These are phyloP conservation scores for Suhomyces sp. DNA, from an alignment of 805 yeast species.

Conservation along the genomic window DNA sequence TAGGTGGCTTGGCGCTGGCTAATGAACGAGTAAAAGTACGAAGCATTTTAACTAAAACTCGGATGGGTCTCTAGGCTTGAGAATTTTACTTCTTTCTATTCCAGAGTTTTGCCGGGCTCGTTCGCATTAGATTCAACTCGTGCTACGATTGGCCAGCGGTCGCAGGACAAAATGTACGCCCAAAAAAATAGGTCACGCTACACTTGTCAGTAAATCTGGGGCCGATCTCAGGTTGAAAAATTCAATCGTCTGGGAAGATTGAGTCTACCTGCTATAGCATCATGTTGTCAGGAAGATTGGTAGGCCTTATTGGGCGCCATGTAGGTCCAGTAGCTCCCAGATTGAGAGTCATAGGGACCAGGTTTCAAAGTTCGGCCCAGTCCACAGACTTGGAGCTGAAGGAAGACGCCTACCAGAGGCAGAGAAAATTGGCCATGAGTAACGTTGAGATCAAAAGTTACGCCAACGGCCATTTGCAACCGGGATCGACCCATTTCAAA, in stretches of 20 bases:
- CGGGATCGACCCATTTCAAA: conserved; percentile 85
- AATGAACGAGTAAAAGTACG: conserved; percentile 67
- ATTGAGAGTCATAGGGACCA: neutral
- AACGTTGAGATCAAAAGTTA: conserved; percentile 68
- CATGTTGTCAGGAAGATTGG: conserved; percentile 3
- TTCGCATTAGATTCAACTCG: neutral
- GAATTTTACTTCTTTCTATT: neutral
- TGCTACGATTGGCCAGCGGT: conserved; percentile 1
- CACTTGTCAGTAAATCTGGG: neutral
- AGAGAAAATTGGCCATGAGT: conserved; percentile 68
- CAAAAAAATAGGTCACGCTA: neutral
- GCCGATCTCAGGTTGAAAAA: neutral
- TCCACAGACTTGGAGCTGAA: conserved; percentile 75
- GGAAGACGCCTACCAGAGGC: conserved; percentile 68
- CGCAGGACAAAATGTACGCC: neutral
- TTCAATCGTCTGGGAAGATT: neutral
- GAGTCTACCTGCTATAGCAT: neutral
- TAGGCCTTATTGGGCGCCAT: neutral
- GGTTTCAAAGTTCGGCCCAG: conserved; percentile 1
- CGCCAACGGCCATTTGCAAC: conserved; percentile 71
- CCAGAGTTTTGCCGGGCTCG: conserved; percentile 1
- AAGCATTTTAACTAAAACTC: conserved; percentile 19
- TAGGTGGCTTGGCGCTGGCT: conserved; percentile 82
- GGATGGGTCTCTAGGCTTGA: neutral
- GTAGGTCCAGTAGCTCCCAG: neutral